A percentile compares a stretch with the other conserved stretches of the same genome.
phyloP scores from a whole-genome alignment of 2,329 filamentous ascomycete species.

The Didymella pomorum region DNA sequence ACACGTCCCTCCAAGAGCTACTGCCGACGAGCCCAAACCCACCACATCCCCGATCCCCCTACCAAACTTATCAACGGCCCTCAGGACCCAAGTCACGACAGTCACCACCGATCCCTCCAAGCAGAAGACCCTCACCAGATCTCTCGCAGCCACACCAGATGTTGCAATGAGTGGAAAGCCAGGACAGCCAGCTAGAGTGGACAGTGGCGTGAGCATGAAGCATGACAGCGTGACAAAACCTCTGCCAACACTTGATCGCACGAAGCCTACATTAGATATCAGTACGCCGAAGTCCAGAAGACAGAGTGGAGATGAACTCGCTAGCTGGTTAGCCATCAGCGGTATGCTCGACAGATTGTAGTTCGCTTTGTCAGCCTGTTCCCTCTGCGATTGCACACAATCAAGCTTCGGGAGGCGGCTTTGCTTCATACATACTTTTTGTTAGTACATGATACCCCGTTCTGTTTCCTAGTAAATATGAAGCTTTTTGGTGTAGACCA shows the following conservation, averaged over 20 bases:
- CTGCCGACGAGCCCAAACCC: not conserved
- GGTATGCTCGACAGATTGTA: slow-evolving; percentile 15
- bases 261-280: not conserved
- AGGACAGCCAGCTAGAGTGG: slow-evolving; percentile 3
- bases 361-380: not conserved
- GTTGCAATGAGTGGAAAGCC: not conserved
- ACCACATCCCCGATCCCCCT: not conserved
- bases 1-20: not conserved
- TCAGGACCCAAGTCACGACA: not conserved
- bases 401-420: not conserved
- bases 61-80: not conserved
- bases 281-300: not conserved
- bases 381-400: not conserved
- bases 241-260: not conserved
- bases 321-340: slow-evolving; percentile 17
- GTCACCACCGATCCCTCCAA: not conserved
- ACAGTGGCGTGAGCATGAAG: slow-evolving; percentile 9
- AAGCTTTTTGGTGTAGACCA: not conserved
- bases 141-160: not conserved
- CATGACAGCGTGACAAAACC: not conserved
- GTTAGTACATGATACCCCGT: not conserved
- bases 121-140: not conserved
- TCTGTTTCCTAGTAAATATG: not conserved
- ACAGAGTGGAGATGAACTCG: slow-evolving; percentile 16
- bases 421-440: not conserved